A percentile compares a stretch with the other conserved stretches of the same genome.
Conservation (phyloP, 2,329 filamentous ascomycete genomes). For the Periconia digitata region DNA sequence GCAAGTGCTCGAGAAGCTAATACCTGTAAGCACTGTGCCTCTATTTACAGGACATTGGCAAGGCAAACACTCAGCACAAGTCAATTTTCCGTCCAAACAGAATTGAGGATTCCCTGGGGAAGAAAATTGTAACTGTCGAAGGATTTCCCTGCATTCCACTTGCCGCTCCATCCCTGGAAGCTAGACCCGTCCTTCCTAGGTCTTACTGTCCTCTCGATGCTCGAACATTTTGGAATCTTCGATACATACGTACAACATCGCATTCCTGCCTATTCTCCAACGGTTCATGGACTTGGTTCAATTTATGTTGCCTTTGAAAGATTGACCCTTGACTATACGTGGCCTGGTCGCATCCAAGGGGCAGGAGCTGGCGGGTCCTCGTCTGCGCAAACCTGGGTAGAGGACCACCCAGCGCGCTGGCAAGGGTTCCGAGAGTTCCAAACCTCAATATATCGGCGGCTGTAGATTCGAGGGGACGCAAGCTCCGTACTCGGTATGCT, state of each 20-base stretch:
- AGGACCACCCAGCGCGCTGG: background rate
- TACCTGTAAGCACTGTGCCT: slow-evolving; percentile 1
- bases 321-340: background rate
- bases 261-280: background rate
- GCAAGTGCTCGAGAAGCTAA: background rate
- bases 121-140: too few relatives aligned
- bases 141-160: background rate
- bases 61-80: background rate
- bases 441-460: slow-evolving; percentile 1
- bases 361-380: background rate
- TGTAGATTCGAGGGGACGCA: background rate
- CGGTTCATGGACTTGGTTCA: background rate
- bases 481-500: background rate
- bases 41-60: background rate
- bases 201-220: background rate
- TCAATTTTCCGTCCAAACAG: background rate
- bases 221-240: background rate
- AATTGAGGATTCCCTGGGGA: background rate
- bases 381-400: background rate
- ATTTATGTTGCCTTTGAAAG: background rate
- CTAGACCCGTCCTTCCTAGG: background rate
- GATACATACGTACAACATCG: background rate
- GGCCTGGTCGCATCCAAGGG: background rate
- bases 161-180: background rate
- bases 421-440: background rate